Evolutionary conservation across 2,329 filamentous ascomycete species (phyloP), one percentile per base, ranked within the genome.

Genomic region (Colletotrichum eremochloae): DNA sequence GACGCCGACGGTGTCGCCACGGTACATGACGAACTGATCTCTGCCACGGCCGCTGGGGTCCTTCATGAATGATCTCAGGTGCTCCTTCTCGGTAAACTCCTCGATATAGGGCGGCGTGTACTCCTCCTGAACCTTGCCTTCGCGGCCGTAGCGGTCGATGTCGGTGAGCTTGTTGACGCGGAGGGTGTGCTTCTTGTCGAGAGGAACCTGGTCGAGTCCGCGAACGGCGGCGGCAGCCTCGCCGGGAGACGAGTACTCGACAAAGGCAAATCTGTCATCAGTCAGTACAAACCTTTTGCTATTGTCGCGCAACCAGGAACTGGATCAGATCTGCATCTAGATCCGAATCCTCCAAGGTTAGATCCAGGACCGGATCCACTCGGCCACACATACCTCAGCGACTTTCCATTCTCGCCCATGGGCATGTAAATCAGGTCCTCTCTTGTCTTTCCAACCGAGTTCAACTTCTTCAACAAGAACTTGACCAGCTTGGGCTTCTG

Each of bases 111-210:
- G 96, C 62, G 92, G 86, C 72, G 90, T 89, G 85, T 98, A 99
- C 77, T 95, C 92, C 79, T 99, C 96, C 76, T 97, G 93, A 78
- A 99, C 90, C 76, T 95, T 92, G 77, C 96, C 96, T 86, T 98
- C 96, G 75, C 95, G 91, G 75, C 96, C 96, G 82, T 94, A 99
- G 76, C 96, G 93, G 82, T 99, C 96, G 79, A 99, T 95, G 81
- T 99, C 96, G 78, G 95, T 98, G 78, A 99, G 89, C 86, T 99
- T 99, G 91, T 99, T 99, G 78, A 99, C 95, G 75, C 92, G 90
- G 78, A 99, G 90, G 64, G 90, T 97, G 88, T 99, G 95, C 86
- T 92, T 98, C 90, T 97, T 98, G 86, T 99, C 96, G 79, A 99
- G 93, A 56, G 96, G 90, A 7, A 93, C 91, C 78, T 91, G 90